Base-by-base conservation (phyloP, 2,329 filamentous ascomycete genomes). In the Xylaria sp. region DNA sequence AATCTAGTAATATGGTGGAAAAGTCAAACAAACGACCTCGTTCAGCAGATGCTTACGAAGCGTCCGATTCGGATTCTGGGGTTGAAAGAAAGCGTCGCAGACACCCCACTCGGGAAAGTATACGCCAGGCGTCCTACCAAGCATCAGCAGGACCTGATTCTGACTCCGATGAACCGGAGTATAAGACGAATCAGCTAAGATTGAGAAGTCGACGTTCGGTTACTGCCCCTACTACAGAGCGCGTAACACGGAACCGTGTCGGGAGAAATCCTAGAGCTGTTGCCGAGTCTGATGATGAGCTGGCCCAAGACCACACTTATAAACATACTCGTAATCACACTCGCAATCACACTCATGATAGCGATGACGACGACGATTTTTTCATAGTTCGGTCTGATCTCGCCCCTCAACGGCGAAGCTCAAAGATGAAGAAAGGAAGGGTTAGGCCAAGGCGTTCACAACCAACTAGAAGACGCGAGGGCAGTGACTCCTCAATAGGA, bases 401-500 rank as follows among this genome's bases (percentile, higher is more conserved):
- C 50, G 63, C 63, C 15, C 73, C 74, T 2, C 37, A 65, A 1
- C 63, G 48, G 15, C 75, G 72, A 67, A 44, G 41, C 0, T 72
- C 75, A 8, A 69, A 67, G 18, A 67, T 72, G 10, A 78, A 73
- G 69, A 72, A 62, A 48, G 1, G 73, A 67, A 72, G 59, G 48
- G 1, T 46, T 12, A 65, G 63, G 44, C 60, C 54, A 28, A 72
- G 48, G 66, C 65, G 15, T 37, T 20, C 15, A 34, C 25, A 66
- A 51, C 69, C 54, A 37, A 64, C 73, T 28, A 71, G 70, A 28
- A 71, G 70, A 25, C 70, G 74, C 8, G 67, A 73, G 25, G 73
- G 68, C 66, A 75, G 54, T 73, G 76, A 66, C 78, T 85, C 83
- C 3, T 82, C 83, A 13, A 88, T 89, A 41, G 87, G 88, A 66